Conservation (phyloP, 306 rosid species). For the Corylus avellana region DNA sequence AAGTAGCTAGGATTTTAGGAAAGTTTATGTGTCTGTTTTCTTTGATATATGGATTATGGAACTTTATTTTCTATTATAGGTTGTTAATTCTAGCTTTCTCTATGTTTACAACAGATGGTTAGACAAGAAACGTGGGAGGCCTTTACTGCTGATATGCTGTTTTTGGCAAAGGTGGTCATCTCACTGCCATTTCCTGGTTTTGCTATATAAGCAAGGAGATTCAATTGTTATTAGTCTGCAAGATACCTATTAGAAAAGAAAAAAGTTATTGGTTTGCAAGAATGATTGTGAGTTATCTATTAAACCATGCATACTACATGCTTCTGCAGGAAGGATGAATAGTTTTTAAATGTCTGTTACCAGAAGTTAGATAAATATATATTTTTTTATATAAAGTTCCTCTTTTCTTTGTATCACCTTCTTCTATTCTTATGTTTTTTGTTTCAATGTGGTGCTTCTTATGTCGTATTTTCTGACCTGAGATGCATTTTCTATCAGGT, state of each 20-base stretch:
- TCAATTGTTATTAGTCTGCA: background rate
- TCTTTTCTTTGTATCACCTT: background rate
- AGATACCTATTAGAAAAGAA: background rate
- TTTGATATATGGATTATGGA: background rate
- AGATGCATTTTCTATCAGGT: constrained; percentile 49
- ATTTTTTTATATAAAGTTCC: constrained; percentile 20
- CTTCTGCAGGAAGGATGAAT: constrained; percentile 16
- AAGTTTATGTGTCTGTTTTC: background rate
- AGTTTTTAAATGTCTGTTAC: background rate
- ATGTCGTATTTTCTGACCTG: constrained; percentile 15
- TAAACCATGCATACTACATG: constrained; percentile 7
- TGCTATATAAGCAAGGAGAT: background rate
- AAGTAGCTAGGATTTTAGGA: background rate
- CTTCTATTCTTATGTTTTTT: constrained; percentile 15
- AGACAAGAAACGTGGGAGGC: constrained; percentile 89
- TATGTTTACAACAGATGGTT: constrained; percentile 50
- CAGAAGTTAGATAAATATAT: background rate
- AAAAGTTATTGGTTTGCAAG: background rate
- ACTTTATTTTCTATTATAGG: background rate
- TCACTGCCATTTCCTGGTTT: background rate
- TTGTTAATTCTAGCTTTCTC: constrained; percentile 20
- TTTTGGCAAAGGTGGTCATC: constrained; percentile 70
- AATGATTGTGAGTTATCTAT: background rate
- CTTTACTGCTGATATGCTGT: constrained; percentile 58
- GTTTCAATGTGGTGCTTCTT: constrained; percentile 17